phyloP scores from a whole-genome alignment of 306 rosid species.

The Herpetospermum pedunculosum region DNA sequence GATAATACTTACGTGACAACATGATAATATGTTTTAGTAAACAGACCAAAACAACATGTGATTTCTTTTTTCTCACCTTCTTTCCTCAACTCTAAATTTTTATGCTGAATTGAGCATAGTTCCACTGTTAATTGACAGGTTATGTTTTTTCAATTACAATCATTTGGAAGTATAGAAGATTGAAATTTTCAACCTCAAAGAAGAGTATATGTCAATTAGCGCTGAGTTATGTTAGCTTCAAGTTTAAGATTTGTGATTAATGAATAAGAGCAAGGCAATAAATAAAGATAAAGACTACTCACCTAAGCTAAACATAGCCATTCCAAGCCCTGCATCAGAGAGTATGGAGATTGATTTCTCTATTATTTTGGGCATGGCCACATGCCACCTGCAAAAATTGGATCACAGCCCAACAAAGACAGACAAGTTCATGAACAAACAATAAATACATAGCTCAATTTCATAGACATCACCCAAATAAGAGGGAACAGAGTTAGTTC shows the following conservation, averaged over 20 bases:
- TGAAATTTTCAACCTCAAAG: too few relatives aligned
- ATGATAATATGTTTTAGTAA: not conserved
- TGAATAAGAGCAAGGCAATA: not conserved
- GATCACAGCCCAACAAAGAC: not conserved
- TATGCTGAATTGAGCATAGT: too few relatives aligned
- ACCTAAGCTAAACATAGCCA: constrained; percentile 99
- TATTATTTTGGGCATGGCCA: constrained; percentile 75
- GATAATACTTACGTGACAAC: constrained; percentile 8
- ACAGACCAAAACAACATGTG: not conserved
- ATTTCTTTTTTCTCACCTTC: not conserved
- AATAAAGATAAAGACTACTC: constrained; percentile 22
- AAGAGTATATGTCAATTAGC: too few relatives aligned
- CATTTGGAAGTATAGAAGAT: too few relatives aligned
- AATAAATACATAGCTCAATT: not conserved
- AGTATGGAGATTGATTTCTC: constrained; percentile 79
- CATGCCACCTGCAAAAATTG: constrained; percentile 54
- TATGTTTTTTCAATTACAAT: too few relatives aligned
- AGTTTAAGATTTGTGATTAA: too few relatives aligned
- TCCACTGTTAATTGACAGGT: too few relatives aligned
- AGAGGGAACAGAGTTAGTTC: not conserved
- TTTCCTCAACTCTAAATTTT: not conserved
- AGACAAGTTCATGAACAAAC: not conserved
- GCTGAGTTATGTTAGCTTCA: too few relatives aligned
- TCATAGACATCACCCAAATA: not conserved
- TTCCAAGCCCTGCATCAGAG: constrained; percentile 97